Base-by-base conservation (phyloP, 2,329 filamentous ascomycete species). In the Fusarium pseudoanthophilum region DNA sequence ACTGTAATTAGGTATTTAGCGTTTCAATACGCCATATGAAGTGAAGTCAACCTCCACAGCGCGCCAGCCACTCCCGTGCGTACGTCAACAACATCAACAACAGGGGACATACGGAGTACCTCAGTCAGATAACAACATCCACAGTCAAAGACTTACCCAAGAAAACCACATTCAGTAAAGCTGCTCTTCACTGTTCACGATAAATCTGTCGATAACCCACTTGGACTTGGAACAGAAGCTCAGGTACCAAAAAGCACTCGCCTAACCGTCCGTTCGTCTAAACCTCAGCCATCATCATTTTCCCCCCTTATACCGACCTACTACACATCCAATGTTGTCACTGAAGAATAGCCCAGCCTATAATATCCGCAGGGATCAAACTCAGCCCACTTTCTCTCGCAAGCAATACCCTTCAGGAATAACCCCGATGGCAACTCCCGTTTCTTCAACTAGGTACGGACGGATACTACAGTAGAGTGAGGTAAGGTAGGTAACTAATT, bases 371-470 rank as follows among this genome's bases (percentile, higher is more conserved):
- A 32, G 65, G 64, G 55, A 55, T 51, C 26, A 53, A 42, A n/a
- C 52, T 53, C 52, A 65, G 60, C 67, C 52, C 66, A 46, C 64
- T 60, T 53, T 71, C 57, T 49, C 40, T 73, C 71, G 71, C 71
- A 73, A 74, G 67, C 71, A 73, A 74, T 61, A 56, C 71, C 71
- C 67, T 74, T 64, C 48, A 64, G 70, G 46, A 60, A 64, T 66
- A 57, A 43, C 52, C 60, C 69, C 64, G 67, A 69, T 55, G 56
- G 58, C 51, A 71, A 51, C 67, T 59, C 67, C 63, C 67, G 61
- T 62, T 56, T 58, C 48, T 62, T 60, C 36, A 28, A 53, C 34
- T 53, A 26, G 26, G 26, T 26, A 46, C 45, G 18, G 45, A 51
- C 48, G 48, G 46, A 49, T 32, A 18, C 21, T n/a, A 49, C 26